Base-by-base conservation (phyloP, 345 rosid species). In the Geranium brycei region DNA sequence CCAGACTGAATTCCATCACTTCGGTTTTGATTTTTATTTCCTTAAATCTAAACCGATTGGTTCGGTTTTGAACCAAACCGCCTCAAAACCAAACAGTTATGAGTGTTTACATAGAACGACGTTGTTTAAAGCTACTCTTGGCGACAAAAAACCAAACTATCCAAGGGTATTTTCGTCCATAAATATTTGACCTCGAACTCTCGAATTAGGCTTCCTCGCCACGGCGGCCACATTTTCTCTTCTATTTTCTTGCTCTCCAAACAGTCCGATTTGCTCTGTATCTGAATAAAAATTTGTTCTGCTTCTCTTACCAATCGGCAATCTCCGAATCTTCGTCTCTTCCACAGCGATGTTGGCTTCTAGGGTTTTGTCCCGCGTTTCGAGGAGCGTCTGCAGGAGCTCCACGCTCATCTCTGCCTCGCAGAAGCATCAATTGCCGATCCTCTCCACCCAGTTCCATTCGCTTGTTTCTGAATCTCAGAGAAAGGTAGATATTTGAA, bases 291-390 rank as follows among this genome's bases (percentile, higher is more conserved):
- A 47, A 47, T 2, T 3, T 47, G 3, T 47, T 47, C 41, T 7
- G 0, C 10, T 47, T 47, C 15, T 47, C 13, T 47, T 47, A 47
- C 53, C 53, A 7, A 7, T 47, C 15, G 0, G 53, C 53, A 2
- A 47, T 47, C 53, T 47, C 53, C 53, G 3, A 13, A 47, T 47
- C 53, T 47, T 47, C 53, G 53, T 8, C 15, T 47, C 15, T 7
- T 10, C 53, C 53, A 47, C 53, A 47, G 12, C 53, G 53, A 84
- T 86, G 89, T 68, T 81, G 79, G 69, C 80, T 17, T 73, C 80
- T 17, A 79, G 80, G 79, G 77, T 78, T 63, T 67, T 88, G 57
- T 81, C 84, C 3, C 84, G 86, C 73, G 71, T 74, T 62, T 77
- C 91, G 16, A 74, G 84, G 71, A 69, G 79, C 75, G 73, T 76